Percentiles rank a stretch among this genome's conserved stretches.
phyloP scores from a whole-genome alignment of 208 protist species.

The Eutreptiella sp. region DNA sequence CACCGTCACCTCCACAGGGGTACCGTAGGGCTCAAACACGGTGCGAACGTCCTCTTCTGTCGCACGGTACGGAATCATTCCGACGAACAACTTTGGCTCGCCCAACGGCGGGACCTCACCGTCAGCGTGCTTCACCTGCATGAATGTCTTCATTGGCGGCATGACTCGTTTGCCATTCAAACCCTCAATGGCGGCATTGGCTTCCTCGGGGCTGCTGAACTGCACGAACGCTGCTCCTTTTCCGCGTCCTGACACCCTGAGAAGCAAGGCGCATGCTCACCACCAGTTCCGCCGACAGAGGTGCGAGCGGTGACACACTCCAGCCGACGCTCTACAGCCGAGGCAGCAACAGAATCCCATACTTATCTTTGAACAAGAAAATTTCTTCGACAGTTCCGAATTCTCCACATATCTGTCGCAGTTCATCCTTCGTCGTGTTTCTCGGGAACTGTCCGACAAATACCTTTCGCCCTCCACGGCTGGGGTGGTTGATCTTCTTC shows the following conservation, averaged over 20 bases:
- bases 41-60: conserved; percentile 21
- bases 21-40: conserved; percentile 19
- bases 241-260: not conserved
- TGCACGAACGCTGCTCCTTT: conserved; percentile 31
- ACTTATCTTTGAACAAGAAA: conserved; percentile 5
- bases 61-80: conserved; percentile 11
- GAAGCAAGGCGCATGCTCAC: too few relatives aligned
- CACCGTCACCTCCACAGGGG: conserved; percentile 24
- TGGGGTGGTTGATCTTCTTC: too few relatives aligned
- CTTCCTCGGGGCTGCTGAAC: conserved; percentile 20
- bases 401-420: conserved; percentile 4
- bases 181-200: conserved; percentile 15
- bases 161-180: conserved; percentile 20
- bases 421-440: conserved; percentile 24
- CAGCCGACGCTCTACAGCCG: too few relatives aligned
- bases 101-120: conserved; percentile 29
- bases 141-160: conserved; percentile 15
- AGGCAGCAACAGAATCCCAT: too few relatives aligned
- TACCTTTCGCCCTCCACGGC: conserved; percentile 16
- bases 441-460: conserved; percentile 29
- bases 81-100: conserved; percentile 34
- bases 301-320: too few relatives aligned
- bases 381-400: conserved; percentile 27
- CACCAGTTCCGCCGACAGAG: too few relatives aligned
- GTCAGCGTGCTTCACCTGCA: conserved; percentile 30